Percentiles rank a stretch among this genome's conserved stretches.
phyloP scores from a whole-genome alignment of 1,284 basidiomycete genomes.

The Papiliotrema terrestris region DNA sequence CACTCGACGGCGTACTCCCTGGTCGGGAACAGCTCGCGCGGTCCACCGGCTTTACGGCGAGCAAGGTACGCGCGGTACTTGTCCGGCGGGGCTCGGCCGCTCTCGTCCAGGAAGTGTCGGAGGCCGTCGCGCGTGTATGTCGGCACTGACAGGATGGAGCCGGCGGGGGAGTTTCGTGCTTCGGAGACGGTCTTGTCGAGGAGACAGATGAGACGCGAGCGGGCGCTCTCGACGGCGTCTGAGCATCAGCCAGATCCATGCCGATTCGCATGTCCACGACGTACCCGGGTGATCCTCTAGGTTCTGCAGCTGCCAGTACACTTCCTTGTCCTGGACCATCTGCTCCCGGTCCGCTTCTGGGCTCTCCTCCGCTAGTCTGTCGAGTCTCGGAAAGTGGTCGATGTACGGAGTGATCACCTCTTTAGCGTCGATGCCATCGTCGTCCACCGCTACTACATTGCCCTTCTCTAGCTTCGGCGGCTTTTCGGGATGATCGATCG shows the following conservation, averaged over 20 bases:
- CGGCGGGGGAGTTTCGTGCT: constrained; percentile 10
- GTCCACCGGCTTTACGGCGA: constrained; percentile 25
- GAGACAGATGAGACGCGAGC: constrained; percentile 18
- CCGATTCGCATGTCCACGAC: background rate
- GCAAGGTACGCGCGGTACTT: constrained; percentile 29
- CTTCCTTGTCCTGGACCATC: constrained; percentile 79
- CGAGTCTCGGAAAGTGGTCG: background rate
- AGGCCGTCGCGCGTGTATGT: constrained; percentile 14
- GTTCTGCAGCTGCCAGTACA: constrained; percentile 45
- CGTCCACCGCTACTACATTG: no score
- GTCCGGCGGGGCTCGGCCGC: constrained; percentile 14
- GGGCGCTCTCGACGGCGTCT: constrained; percentile 19
- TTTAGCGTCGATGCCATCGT: no score
- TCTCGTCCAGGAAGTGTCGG: constrained; percentile 6
- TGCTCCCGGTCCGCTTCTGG: constrained; percentile 71
- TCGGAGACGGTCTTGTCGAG: constrained; percentile 22
- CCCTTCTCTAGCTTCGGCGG: background rate
- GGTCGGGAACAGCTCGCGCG: constrained; percentile 32
- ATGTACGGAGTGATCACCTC: background rate
- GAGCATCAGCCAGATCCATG: background rate
- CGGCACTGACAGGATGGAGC: constrained; percentile 19
- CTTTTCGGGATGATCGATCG: background rate
- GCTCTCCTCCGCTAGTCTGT: background rate
- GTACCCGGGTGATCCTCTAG: constrained; percentile 31
- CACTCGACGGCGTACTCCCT: constrained; percentile 26